Evolutionary conservation across 345 rosid genomes (phyloP).

Genomic region (Eucalyptus microcorys): DNA sequence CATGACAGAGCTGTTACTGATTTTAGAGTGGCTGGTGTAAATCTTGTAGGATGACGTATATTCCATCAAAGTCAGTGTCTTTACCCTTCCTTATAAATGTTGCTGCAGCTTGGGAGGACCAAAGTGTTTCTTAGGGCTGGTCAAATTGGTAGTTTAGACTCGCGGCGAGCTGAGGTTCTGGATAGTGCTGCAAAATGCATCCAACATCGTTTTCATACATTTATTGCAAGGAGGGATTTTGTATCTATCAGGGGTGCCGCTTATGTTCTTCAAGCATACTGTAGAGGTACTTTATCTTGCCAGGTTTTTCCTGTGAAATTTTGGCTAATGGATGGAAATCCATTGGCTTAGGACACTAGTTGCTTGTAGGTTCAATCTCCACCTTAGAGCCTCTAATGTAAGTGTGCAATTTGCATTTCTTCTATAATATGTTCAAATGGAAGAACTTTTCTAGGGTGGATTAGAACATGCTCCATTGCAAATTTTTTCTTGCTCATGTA

Average conservation of each 20-base stretch:
- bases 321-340: neutral
- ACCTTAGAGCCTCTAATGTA: neutral
- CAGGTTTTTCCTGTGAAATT: neutral
- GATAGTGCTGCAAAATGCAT: slow-evolving; percentile 70
- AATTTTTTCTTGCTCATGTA: neutral
- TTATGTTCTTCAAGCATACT: slow-evolving; percentile 63
- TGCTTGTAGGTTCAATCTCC: neutral
- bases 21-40: neutral
- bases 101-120: slow-evolving; percentile 73
- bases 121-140: slow-evolving; percentile 98
- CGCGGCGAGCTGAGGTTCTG: slow-evolving; percentile 76
- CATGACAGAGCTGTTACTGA: neutral
- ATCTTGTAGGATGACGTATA: neutral
- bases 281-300: slow-evolving; percentile 51
- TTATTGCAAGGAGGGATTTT: slow-evolving; percentile 43
- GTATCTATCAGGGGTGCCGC: slow-evolving; percentile 44
- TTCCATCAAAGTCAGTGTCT: neutral
- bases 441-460: neutral
- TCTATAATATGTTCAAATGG: neutral
- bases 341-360: neutral
- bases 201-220: slow-evolving; percentile 57
- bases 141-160: slow-evolving; percentile 86
- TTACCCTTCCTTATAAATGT: neutral
- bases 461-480: neutral
- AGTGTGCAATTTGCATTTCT: neutral